Base-by-base conservation (phyloP, 805 yeast genomes). In the Candida nitratophila region DNA sequence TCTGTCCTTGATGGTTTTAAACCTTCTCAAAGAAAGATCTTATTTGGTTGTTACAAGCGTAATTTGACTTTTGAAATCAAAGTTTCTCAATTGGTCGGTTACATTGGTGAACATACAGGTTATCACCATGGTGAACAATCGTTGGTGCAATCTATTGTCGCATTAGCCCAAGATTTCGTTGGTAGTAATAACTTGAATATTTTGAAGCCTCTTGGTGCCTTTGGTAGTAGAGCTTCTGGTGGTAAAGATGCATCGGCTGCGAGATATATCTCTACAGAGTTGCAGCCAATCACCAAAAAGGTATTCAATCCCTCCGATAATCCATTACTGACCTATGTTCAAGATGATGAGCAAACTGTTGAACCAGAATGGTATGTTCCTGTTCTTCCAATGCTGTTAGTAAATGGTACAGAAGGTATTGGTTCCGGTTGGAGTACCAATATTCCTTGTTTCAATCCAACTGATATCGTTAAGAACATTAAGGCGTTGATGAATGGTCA, bases 181-280 rank as follows among this genome's bases (percentile, higher is more conserved):
- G 99, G 99, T 11, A 74, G 96, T 8, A 93, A 93, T 58, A 93
- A 93, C 57, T 66, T 93, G 53, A 85, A 93, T 61, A 57, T 88
- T 42, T 69, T 93, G 55, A 74, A 79, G 60, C 99, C 99, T 39
- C 86, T 84, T 61, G 99, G 99, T 73, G 83, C 88, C 30, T 93
- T 93, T 61, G 99, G 99, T 75, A 82, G 96, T 1, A 80, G 99
- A 66, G 90, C 93, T 22, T 74, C 87, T 22, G 99, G 99, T 64
- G 99, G 99, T 70, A 93, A 93, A 63, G 99, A 93, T 70, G 93
- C 90, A 15, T 86, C 98, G n/a, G 97, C 98, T 24, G 83, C 96
- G 39, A 90, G 99, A 76, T 93, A 93, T 70, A 90, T 93, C 61
- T 86, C 77, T 63, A 93, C 99, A 0, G 89, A 86, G 56, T 68